These are phyloP conservation scores for Cystofilobasidium ferigula DNA, from an alignment of 768 basidiomycete species.

Conservation along the genomic window DNA sequence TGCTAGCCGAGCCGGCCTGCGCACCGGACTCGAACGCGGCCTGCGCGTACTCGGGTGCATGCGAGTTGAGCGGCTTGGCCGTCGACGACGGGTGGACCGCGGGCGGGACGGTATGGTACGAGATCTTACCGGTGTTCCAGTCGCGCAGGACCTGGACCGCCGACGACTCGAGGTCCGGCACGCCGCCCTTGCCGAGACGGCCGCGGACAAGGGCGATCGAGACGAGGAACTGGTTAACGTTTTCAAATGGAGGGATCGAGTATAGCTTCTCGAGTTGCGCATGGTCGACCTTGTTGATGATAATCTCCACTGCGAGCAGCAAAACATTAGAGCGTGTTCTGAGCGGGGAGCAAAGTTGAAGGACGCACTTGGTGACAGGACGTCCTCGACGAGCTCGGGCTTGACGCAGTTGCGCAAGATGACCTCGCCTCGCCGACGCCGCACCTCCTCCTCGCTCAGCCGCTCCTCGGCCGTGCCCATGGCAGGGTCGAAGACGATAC, in stretches of 20 bases:
- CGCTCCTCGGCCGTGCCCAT: conserved; percentile 48
- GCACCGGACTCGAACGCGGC: background rate
- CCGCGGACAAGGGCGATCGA: conserved; percentile 77
- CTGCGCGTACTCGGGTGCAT: conserved; percentile 32
- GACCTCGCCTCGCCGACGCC: conserved; percentile 43
- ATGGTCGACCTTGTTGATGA: conserved; percentile 58
- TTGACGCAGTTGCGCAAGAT: conserved; percentile 79
- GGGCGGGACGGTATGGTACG: conserved; percentile 74
- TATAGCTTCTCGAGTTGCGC: conserved; percentile 74
- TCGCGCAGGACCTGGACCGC: conserved; percentile 74
- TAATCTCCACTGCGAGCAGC: conserved; percentile 61
- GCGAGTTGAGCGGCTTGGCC: conserved; percentile 17
- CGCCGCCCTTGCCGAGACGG: conserved; percentile 81
- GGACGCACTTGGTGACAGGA: conserved; percentile 69
- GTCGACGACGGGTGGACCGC: conserved; percentile 59
- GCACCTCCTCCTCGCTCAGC: conserved; percentile 31
- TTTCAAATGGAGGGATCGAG: conserved; percentile 58
- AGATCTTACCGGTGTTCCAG: conserved; percentile 95
- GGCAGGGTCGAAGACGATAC: conserved; percentile 71
- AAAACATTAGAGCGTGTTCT: background rate
- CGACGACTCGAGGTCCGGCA: conserved; percentile 71
- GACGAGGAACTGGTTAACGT: conserved; percentile 66
- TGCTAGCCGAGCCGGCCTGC: conserved; percentile 53
- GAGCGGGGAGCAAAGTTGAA: background rate
- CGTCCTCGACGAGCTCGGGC: conserved; percentile 82